These are phyloP conservation scores for Sporisorium iseilematis-ciliati DNA, from an alignment of 1,284 basidiomycete species.

Conservation along the genomic window DNA sequence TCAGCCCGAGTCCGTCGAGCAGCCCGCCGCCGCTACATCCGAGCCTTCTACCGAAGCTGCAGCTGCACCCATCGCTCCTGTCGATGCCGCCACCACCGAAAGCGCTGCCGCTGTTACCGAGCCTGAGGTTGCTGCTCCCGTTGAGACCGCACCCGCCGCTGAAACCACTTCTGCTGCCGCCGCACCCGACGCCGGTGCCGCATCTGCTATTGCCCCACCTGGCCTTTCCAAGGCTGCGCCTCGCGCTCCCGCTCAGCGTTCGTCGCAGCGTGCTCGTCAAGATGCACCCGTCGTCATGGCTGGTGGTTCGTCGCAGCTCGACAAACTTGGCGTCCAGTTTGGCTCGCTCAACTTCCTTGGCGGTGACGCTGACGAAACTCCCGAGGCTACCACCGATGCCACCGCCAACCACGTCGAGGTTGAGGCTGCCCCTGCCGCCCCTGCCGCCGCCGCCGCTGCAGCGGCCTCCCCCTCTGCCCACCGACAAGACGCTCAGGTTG, in stretches of 20 bases:
- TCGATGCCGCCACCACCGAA: conserved; percentile 13
- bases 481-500: conserved; percentile 36
- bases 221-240: conserved; percentile 53
- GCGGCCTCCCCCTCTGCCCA: conserved; percentile 33
- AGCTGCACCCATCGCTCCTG: conserved; percentile 13
- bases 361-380: conserved; percentile 48
- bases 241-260: conserved; percentile 45
- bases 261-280: conserved; percentile 62
- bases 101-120: conserved; percentile 7
- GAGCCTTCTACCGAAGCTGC: conserved; percentile 20
- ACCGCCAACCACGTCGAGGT: conserved; percentile 12
- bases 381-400: conserved; percentile 22
- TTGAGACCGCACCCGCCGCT: conserved; percentile 31
- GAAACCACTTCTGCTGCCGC: conserved; percentile 22
- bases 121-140: conserved; percentile 22
- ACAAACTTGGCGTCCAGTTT: conserved; percentile 68
- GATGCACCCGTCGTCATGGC: conserved; percentile 67
- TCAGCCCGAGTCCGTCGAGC: conserved; percentile 18
- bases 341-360: conserved; percentile 67
- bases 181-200: conserved; percentile 18
- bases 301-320: conserved; percentile 61
- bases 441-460: conserved; percentile 18
- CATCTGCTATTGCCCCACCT: conserved; percentile 33
- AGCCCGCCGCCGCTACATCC: conserved; percentile 4
- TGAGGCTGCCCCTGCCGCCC: conserved; percentile 21